Conservation (phyloP, 371 early-diverging fungal species). For the Capillidium rhysosporum region DNA sequence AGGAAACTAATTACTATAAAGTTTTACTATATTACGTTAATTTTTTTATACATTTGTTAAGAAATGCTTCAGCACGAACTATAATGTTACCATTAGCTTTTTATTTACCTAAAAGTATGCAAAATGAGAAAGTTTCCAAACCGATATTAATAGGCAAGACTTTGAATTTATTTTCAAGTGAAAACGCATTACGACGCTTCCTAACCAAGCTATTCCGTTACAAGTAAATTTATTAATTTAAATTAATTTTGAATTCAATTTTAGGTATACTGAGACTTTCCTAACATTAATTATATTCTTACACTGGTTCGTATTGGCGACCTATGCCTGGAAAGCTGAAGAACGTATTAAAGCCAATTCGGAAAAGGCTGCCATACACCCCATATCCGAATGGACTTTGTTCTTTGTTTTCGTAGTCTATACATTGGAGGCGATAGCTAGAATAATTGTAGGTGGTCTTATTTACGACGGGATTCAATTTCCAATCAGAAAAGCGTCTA, state of each 20-base stretch:
- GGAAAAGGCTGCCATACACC: not conserved
- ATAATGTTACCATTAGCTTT: too few relatives aligned
- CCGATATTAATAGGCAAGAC: constrained; percentile 3
- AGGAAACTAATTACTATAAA: too few relatives aligned
- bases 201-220: not conserved
- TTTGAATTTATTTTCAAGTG: not conserved
- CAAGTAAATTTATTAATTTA: not conserved
- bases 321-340: not conserved
- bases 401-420: not conserved
- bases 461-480: not conserved
- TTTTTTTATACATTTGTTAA: too few relatives aligned
- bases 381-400: not conserved
- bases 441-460: constrained; percentile 3
- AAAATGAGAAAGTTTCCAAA: not conserved
- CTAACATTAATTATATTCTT: not conserved
- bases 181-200: not conserved
- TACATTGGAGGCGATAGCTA: constrained; percentile 5
- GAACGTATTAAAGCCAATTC: not conserved
- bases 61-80: too few relatives aligned
- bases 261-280: constrained; percentile 1
- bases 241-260: not conserved
- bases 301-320: not conserved
- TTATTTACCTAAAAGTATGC: too few relatives aligned
- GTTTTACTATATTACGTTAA: too few relatives aligned
- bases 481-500: not conserved